Evolutionary conservation across 1,284 basidiomycete species (phyloP).

Genomic region (Marasmius sp.): DNA sequence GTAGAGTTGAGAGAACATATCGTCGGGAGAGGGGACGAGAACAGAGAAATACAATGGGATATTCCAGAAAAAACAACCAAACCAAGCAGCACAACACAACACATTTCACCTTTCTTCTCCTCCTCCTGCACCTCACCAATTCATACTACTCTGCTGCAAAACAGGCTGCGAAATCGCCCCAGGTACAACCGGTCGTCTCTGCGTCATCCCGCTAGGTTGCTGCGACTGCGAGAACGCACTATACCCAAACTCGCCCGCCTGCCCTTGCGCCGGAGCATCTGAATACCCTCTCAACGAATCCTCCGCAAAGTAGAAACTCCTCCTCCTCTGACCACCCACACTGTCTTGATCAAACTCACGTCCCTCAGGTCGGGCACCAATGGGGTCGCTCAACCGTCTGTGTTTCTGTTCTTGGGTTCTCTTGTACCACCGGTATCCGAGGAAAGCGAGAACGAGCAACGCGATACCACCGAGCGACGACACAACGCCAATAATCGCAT

Average conservation of each 20-base stretch:
- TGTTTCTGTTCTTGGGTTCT: constrained; percentile 62
- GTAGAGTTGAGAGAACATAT: not conserved
- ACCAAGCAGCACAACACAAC: not conserved
- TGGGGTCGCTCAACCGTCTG: constrained; percentile 56
- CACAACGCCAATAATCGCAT: constrained; percentile 82
- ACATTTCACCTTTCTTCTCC: not conserved
- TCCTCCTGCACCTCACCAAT: constrained; percentile 47
- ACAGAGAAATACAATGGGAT: not conserved
- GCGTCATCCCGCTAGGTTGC: constrained; percentile 35
- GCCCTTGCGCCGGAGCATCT: constrained; percentile 18
- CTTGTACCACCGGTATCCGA: constrained; percentile 60
- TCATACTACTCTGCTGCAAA: constrained; percentile 69
- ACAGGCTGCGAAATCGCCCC: constrained; percentile 65
- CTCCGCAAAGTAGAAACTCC: constrained; percentile 83
- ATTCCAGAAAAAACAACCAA: not conserved
- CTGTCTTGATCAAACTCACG: constrained; percentile 75
- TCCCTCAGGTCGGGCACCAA: constrained; percentile 51
- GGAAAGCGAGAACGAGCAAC: constrained; percentile 62
- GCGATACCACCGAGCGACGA: constrained; percentile 72
- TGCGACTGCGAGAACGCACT: constrained; percentile 7
- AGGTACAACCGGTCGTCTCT: constrained; percentile 52
- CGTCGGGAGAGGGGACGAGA: not conserved
- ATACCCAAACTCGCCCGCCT: constrained; percentile 29
- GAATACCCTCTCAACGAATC: constrained; percentile 68
- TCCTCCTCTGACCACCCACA: constrained; percentile 64